phyloP scores from a whole-genome alignment of 176 grass and related monocot genomes.

The Tuctoria greenei region DNA sequence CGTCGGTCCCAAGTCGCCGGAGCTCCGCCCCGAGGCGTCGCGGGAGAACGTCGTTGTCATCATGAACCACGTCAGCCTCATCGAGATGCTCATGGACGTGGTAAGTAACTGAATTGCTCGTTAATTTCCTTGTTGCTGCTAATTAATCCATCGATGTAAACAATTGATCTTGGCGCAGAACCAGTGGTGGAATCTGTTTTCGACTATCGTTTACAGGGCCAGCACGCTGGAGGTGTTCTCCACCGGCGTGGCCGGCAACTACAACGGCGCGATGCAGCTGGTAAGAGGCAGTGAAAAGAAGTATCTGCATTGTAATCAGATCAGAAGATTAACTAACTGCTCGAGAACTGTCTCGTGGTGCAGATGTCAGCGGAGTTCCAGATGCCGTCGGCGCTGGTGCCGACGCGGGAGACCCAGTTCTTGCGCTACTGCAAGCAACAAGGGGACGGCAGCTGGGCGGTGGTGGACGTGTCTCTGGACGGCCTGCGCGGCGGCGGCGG shows the following conservation, averaged over 20 bases:
- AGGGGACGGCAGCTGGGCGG: slow-evolving; percentile 64
- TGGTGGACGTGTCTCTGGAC: slow-evolving; percentile 84
- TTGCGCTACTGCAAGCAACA: slow-evolving; percentile 92
- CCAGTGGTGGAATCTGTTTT: slow-evolving; percentile 78
- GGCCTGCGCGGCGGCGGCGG: slow-evolving; percentile 26
- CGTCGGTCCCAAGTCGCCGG: slow-evolving; percentile 54
- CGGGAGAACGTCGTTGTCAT: slow-evolving; percentile 62
- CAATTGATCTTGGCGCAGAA: slow-evolving; percentile 32
- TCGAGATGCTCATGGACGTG: slow-evolving; percentile 88
- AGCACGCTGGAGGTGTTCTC: slow-evolving; percentile 68
- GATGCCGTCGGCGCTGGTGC: slow-evolving; percentile 75
- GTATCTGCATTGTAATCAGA: too few relatives aligned
- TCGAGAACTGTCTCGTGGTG: neutral
- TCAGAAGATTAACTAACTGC: neutral
- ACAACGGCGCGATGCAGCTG: slow-evolving; percentile 83
- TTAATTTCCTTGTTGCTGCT: neutral
- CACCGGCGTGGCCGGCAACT: slow-evolving; percentile 77
- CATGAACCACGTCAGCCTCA: slow-evolving; percentile 68
- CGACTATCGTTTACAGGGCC: slow-evolving; percentile 74
- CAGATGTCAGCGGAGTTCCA: slow-evolving; percentile 91
- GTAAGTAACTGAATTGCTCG: slow-evolving; percentile 35
- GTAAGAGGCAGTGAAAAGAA: neutral
- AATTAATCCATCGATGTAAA: neutral
- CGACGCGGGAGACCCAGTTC: slow-evolving; percentile 73
- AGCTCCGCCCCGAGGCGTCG: slow-evolving; percentile 64